phyloP scores from a whole-genome alignment of 75 land plant species.

The Selaginella tamariscina region DNA sequence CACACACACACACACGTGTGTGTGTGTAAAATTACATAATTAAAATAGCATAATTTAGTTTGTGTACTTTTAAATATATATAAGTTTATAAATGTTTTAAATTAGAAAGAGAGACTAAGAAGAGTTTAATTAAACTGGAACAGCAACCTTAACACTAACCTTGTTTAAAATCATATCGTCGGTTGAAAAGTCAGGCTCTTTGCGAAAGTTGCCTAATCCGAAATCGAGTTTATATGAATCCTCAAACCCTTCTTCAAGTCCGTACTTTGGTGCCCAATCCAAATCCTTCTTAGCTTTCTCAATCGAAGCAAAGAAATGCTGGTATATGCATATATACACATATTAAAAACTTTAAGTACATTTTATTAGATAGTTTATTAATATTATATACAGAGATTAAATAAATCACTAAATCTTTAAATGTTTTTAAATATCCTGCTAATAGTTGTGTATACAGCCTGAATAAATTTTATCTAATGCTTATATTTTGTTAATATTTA shows the following conservation, averaged over 20 bases:
- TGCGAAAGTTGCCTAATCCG: constrained; percentile 79
- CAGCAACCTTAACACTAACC: not conserved
- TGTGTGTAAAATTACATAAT: no score
- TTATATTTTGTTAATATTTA: no score
- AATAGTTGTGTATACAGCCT: not conserved
- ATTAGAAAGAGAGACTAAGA: no score
- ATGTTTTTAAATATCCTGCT: not conserved
- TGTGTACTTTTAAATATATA: no score
- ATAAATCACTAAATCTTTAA: not conserved
- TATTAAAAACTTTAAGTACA: not conserved
- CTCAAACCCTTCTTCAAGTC: constrained; percentile 71
- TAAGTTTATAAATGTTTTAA: no score
- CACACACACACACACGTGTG: no score
- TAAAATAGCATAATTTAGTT: no score
- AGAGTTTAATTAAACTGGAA: not conserved
- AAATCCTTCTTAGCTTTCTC: constrained; percentile 78
- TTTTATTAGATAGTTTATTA: not conserved
- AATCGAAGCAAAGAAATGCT: constrained; percentile 95
- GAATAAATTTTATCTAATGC: no score
- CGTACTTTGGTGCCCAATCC: constrained; percentile 71
- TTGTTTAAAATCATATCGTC: constrained; percentile 87
- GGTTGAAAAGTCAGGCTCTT: constrained; percentile 81
- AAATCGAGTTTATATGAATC: constrained; percentile 96
- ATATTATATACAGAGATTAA: not conserved
- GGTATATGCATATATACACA: constrained; percentile 16